A percentile compares a stretch with the other conserved stretches of the same genome.
Evolutionary conservation across 805 yeast genomes (phyloP).

Genomic region (Ogataea philodendri): DNA sequence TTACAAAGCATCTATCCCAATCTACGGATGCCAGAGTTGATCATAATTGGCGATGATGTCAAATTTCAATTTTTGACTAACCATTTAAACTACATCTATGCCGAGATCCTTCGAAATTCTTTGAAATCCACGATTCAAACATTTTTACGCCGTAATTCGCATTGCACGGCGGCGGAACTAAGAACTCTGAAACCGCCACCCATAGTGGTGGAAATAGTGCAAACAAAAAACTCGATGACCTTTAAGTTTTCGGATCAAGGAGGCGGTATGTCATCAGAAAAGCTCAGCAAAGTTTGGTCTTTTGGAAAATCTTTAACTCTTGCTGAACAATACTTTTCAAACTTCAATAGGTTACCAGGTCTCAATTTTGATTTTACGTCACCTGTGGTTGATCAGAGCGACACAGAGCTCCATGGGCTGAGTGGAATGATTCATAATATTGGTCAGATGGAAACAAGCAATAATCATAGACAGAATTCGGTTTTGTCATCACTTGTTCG

Average conservation of each 20-base stretch:
- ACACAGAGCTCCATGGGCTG: constrained; percentile 12
- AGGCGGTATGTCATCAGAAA: constrained; percentile 72
- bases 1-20: constrained; percentile 54
- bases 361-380: constrained; percentile 38
- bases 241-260: constrained; percentile 87
- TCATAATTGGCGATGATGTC: constrained; percentile 72
- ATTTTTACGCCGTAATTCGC: constrained; percentile 31
- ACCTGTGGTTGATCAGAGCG: constrained; percentile 20
- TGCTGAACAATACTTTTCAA: constrained; percentile 57
- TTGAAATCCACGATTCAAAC: constrained; percentile 72
- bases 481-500: constrained; percentile 65
- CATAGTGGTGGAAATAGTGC: constrained; percentile 70
- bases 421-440: constrained; percentile 30
- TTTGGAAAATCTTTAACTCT: constrained; percentile 70
- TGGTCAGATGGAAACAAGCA: constrained; percentile 33
- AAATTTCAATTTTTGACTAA: constrained; percentile 81
- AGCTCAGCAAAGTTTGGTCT: constrained; percentile 73
- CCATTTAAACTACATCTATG: constrained; percentile 81
- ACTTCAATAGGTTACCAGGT: constrained; percentile 71
- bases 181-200: constrained; percentile 52
- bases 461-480: constrained; percentile 33
- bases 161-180: constrained; percentile 16
- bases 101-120: constrained; percentile 85
- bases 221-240: constrained; percentile 62
- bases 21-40: constrained; percentile 66